A percentile compares a stretch with the other conserved stretches of the same genome.
Evolutionary conservation across 1,284 basidiomycete species (phyloP).

Genomic region (Apiotrichum laibachii): DNA sequence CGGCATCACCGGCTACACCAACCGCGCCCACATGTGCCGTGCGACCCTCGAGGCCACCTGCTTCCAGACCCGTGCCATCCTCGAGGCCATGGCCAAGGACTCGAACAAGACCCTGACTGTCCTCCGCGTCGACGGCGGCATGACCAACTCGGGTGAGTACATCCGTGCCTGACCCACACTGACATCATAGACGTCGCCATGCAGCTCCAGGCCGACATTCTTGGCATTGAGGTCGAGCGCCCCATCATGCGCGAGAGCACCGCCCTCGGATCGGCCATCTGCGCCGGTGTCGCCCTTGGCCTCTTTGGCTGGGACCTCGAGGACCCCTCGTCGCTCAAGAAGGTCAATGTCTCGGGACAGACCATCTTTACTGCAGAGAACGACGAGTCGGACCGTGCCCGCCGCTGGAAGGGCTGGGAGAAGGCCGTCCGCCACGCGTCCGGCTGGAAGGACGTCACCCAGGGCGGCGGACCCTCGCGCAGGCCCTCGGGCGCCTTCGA

Average conservation of each 20-base stretch:
- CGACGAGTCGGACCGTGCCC: conserved; percentile 59
- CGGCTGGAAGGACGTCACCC: conserved; percentile 59
- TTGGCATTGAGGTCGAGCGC: conserved; percentile 85
- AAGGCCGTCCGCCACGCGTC: conserved; percentile 74
- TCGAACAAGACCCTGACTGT: conserved; percentile 63
- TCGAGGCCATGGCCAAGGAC: conserved; percentile 68
- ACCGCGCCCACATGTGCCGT: conserved; percentile 86
- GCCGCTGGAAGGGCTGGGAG: conserved; percentile 74
- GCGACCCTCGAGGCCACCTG: conserved; percentile 83
- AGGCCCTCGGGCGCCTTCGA: conserved; percentile 9
- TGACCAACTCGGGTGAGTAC: conserved; percentile 65
- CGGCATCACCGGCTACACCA: conserved; percentile 84
- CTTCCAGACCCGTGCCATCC: conserved; percentile 81
- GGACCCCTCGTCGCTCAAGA: conserved; percentile 75
- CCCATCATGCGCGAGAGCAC: conserved; percentile 98
- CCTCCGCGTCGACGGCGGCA: conserved; percentile 90
- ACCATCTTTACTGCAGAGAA: conserved; percentile 66
- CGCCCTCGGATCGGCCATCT: conserved; percentile 89
- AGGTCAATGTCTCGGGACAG: conserved; percentile 83
- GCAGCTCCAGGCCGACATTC: conserved; percentile 87
- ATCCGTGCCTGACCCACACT: no score
- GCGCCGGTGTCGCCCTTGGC: conserved; percentile 85
- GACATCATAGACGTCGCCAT: conserved; percentile 61
- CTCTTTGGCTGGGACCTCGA: conserved; percentile 93
- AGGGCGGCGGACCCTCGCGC: neutral